Base-by-base conservation (phyloP, 768 basidiomycete species). In the Scleroderma citrinum region DNA sequence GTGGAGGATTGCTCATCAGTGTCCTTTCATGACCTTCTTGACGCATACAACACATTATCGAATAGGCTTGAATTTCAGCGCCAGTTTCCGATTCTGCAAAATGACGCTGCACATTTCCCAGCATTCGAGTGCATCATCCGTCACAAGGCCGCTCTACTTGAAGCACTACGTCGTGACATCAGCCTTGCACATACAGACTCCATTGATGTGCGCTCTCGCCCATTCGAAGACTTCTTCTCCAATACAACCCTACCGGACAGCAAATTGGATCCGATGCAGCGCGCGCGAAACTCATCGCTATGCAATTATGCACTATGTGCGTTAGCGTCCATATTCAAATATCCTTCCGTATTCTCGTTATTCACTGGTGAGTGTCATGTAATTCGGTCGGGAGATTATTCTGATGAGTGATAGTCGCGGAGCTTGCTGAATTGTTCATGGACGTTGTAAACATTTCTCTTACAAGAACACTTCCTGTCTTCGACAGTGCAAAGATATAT, bases 41-140 rank as follows among this genome's bases (percentile, higher is more conserved):
- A 87, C 58, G 81, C 84, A 11, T 86, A 86, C 56, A 69, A 65
- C 53, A 68, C 72, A 0, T 69, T 86, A 37, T 72, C 74, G 0
- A 61, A 63, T 24, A 72, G 77, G 23, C 64, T 84, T 47, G 69
- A 63, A 34, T 53, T 56, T 10, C 53, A 58, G 5, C 36, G 38
- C 7, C 48, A 39, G 14, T 20, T 23, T 50, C 49, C 56, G n/a
- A 20, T 23, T 50, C 49, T 56, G 17, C 55, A 42, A 11, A 17
- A 29, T 3, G 46, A 19, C 39, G 49, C 38, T 17, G 11, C 37
- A 1, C 37, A 30, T 1, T 47, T 49, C 10, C 59, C 62, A 11
- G 63, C 65, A 19, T 44, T 72, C 42, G 35, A 45, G 35, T 50
- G 63, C 7, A 56, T 82, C 42, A 51, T 58, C 40, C 50, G 52